Base-by-base conservation (phyloP, 2,329 filamentous ascomycete genomes). In the Penicillium glabrum region DNA sequence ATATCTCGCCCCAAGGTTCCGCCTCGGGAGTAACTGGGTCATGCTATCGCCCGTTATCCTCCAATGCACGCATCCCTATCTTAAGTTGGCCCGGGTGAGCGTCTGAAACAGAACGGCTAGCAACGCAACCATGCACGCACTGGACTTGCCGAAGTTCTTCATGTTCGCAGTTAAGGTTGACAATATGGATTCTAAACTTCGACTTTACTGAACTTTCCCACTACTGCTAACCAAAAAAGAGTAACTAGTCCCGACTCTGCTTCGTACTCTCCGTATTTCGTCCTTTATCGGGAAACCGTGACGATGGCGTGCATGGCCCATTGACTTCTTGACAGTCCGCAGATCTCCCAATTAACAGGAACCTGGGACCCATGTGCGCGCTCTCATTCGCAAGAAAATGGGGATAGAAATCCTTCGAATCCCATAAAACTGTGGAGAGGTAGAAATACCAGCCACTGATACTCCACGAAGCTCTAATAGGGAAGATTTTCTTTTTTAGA, bases 41-140 rank as follows among this genome's bases (percentile, higher is more conserved):
- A 29, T 27, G 45, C 10, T 29, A 46, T 46, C 29, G n/a, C 8
- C 45, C 45, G n/a, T 23, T 14, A 11, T 19, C 35, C 23, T 27
- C 31, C 8, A 41, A 26, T 45, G 26, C 26, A 51, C 16, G 19
- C 26, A 37, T 31, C 49, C 50, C 27, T 44, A 44, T 21, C 37
- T 14, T 16, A 24, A 19, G 26, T 46, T 24, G 31, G n/a, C 19
- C 33, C 10, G n/a, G n/a, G 21, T 24, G 4, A 44, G 37, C 26
- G 27, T 46, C 50, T 39, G 50, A 46, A 53, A 19, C 50, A 53
- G 14, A 44, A 46, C 50, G 50, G 26, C 27, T 52, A 45, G 27
- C 9, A 16, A 19, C 46, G 31, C 10, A 21, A 48, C 26, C 46
- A 33, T 48, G 46, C 8, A 21, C 26, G n/a, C 16, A 19, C 19